These are phyloP conservation scores for Ustilago trichophora DNA, from an alignment of 1,284 basidiomycete genomes.

Conservation along the genomic window DNA sequence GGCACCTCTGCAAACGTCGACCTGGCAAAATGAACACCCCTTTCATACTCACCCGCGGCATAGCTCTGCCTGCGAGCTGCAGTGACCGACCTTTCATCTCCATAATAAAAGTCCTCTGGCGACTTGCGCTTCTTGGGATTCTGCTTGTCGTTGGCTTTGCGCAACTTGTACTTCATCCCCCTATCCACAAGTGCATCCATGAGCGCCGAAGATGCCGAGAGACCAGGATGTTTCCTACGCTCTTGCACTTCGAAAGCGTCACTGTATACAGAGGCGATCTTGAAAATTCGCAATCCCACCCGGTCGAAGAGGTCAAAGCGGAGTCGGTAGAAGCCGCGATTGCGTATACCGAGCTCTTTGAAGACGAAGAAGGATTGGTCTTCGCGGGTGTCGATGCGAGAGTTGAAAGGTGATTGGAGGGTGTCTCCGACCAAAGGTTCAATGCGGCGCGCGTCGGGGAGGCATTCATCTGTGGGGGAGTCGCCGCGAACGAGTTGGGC, in stretches of 20 bases:
- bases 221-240: constrained; percentile 34
- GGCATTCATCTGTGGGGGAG: constrained; percentile 23
- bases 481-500: constrained; percentile 33
- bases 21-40: not conserved
- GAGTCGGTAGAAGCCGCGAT: constrained; percentile 41
- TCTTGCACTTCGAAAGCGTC: constrained; percentile 46
- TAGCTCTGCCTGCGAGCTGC: constrained; percentile 21
- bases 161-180: constrained; percentile 45
- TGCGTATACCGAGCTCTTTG: constrained; percentile 51
- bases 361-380: constrained; percentile 56
- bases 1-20: not conserved
- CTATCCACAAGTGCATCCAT: constrained; percentile 45
- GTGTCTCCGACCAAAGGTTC: constrained; percentile 42
- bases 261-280: constrained; percentile 37
- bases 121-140: constrained; percentile 39
- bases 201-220: constrained; percentile 15
- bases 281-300: constrained; percentile 24
- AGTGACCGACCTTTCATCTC: constrained; percentile 14
- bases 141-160: constrained; percentile 33
- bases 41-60: constrained; percentile 25
- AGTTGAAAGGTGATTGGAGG: constrained; percentile 37
- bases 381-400: constrained; percentile 39
- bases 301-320: constrained; percentile 50
- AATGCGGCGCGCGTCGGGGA: constrained; percentile 23
- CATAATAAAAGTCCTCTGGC: constrained; percentile 34